phyloP scores from a whole-genome alignment of 1,284 basidiomycete species.

The Anthracocystis setariae region DNA sequence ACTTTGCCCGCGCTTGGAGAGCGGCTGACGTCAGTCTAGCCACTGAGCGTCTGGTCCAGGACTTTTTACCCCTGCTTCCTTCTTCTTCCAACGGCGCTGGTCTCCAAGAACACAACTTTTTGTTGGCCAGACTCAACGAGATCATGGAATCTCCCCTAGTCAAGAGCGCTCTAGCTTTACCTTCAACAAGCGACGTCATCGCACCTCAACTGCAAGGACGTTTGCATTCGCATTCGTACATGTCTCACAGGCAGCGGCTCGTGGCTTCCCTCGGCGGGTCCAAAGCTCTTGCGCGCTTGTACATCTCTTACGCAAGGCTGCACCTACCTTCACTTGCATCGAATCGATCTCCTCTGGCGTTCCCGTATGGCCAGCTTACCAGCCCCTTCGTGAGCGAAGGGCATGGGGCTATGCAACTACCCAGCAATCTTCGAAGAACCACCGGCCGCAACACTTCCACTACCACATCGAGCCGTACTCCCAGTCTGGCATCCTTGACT shows the following conservation, averaged over 20 bases:
- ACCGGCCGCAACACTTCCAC: constrained; percentile 14
- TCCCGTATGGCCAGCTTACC: constrained; percentile 49
- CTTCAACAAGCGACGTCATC: constrained; percentile 14
- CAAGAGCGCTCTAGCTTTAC: constrained; percentile 8
- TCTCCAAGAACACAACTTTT: constrained; percentile 5
- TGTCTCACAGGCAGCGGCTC: constrained; percentile 44
- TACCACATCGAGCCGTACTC: constrained; percentile 35
- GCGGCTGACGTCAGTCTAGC: constrained; percentile 51
- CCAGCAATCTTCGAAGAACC: constrained; percentile 4
- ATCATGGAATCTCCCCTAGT: constrained; percentile 5
- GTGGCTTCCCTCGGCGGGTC: constrained; percentile 54
- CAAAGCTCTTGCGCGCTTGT: constrained; percentile 51
- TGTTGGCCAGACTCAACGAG: constrained; percentile 11
- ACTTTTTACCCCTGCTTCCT: constrained; percentile 48
- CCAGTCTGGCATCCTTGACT: constrained; percentile 38
- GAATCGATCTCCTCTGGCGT: constrained; percentile 41
- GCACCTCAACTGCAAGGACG: constrained; percentile 12
- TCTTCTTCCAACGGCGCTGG: constrained; percentile 2
- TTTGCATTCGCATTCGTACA: constrained; percentile 29
- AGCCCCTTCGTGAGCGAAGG: constrained; percentile 39
- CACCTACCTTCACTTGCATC: constrained; percentile 38
- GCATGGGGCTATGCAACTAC: constrained; percentile 7
- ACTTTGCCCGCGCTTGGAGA: constrained; percentile 54
- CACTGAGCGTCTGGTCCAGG: constrained; percentile 49
- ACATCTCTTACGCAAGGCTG: constrained; percentile 50